Evolutionary conservation across 345 rosid species (phyloP).

Genomic region (Gossypium stocksii): DNA sequence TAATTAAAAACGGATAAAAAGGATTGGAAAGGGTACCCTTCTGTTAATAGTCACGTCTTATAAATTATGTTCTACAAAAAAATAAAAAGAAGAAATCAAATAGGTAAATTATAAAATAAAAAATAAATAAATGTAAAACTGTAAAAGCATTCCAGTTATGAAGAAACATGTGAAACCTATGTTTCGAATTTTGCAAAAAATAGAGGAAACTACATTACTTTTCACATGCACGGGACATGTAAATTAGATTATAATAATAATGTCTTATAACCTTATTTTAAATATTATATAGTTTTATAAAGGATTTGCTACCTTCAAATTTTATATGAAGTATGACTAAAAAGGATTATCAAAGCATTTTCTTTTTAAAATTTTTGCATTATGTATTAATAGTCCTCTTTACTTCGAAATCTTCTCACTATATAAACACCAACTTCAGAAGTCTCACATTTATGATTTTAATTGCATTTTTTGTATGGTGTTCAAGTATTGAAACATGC

Average conservation of each 20-base stretch:
- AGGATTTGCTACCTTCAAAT: too few species aligned
- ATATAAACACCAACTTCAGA: slow-evolving; percentile 41
- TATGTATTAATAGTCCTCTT: slow-evolving; percentile 23
- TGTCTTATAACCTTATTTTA: too few species aligned
- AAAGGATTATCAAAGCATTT: slow-evolving; percentile 1
- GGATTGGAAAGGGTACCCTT: too few species aligned
- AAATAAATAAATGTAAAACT: too few species aligned
- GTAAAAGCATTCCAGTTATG: neutral
- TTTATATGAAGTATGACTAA: neutral
- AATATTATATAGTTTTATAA: too few species aligned
- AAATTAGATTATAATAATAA: neutral
- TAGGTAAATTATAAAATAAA: neutral
- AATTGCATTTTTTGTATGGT: slow-evolving; percentile 55
- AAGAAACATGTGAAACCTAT: neutral
- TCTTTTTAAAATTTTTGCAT: neutral
- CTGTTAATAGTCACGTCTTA: neutral
- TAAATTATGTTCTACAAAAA: neutral
- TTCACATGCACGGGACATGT: slow-evolving; percentile 12
- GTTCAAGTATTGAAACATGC: slow-evolving; percentile 55
- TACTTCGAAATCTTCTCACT: slow-evolving; percentile 30
- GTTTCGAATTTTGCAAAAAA: neutral
- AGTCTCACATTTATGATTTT: slow-evolving; percentile 48
- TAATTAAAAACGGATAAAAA: neutral
- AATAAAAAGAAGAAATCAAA: neutral
- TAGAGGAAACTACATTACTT: neutral